Conservation (phyloP, 805 yeast species). For the Myxozyma neglecta region DNA sequence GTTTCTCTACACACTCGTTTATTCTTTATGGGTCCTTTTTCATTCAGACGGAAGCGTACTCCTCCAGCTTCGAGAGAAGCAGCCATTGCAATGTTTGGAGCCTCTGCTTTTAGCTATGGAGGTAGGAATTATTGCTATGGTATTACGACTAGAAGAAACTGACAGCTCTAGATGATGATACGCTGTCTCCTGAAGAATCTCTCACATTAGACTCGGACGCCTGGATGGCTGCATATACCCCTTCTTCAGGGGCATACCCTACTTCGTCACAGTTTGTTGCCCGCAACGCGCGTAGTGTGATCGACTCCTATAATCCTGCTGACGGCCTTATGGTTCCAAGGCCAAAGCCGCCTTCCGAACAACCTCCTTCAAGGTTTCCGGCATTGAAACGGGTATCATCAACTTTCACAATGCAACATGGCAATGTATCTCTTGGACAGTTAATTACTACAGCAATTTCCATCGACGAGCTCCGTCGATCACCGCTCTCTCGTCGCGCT, state of each 20-base stretch:
- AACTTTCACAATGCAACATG: conserved; percentile 17
- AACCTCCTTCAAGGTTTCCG: not conserved
- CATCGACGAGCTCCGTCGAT: not conserved
- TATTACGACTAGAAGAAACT: not conserved
- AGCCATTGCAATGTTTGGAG: conserved; percentile 24
- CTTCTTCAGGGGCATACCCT: conserved; percentile 16
- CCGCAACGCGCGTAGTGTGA: conserved; percentile 18
- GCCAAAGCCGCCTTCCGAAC: not conserved
- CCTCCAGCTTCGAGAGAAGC: conserved; percentile 15
- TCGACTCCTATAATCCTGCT: conserved; percentile 22
- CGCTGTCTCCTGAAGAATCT: conserved; percentile 28
- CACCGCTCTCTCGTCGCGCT: not conserved
- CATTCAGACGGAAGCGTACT: conserved; percentile 12
- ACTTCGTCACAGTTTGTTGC: conserved; percentile 15
- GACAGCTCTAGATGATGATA: conserved; percentile 19
- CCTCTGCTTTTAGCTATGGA: conserved; percentile 17
- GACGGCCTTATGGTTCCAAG: not conserved
- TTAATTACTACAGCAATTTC: not conserved
- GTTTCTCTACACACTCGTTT: not conserved
- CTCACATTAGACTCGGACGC: conserved; percentile 27
- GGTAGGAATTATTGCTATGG: not conserved
- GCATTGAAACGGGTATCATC: conserved; percentile 12
- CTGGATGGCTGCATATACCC: conserved; percentile 20
- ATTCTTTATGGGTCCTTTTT: conserved; percentile 8
- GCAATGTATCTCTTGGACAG: conserved; percentile 5